Evolutionary conservation across 768 basidiomycete genomes (phyloP).

Genomic region (Rhizopogon vinicolor): DNA sequence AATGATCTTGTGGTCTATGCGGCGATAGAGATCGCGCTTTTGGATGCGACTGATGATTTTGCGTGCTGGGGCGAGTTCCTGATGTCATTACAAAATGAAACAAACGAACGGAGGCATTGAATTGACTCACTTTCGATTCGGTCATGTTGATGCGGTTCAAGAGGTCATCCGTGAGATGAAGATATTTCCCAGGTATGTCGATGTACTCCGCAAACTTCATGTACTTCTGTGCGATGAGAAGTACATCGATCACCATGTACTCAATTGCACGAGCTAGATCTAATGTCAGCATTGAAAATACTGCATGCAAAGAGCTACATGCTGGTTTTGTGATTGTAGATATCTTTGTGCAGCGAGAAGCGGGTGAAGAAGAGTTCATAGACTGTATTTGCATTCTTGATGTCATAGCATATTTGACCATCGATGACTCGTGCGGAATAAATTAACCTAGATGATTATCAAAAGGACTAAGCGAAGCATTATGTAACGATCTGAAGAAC

Average conservation of each 20-base stretch:
- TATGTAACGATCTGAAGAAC: not conserved
- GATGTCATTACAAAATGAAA: not conserved
- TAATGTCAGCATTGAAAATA: not conserved
- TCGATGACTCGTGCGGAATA: constrained; percentile 72
- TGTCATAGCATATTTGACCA: constrained; percentile 73
- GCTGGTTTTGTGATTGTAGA: constrained; percentile 83
- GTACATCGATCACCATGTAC: constrained; percentile 79
- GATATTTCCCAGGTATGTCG: constrained; percentile 51
- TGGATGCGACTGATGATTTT: constrained; percentile 59
- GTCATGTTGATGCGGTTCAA: constrained; percentile 55
- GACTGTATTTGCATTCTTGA: constrained; percentile 75
- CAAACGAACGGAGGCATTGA: not conserved
- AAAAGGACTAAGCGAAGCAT: not conserved
- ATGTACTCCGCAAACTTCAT: constrained; percentile 57
- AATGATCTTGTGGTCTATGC: constrained; percentile 62
- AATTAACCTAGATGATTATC: constrained; percentile 46
- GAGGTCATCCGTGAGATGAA: constrained; percentile 68
- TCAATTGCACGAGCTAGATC: constrained; percentile 70
- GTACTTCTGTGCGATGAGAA: constrained; percentile 62
- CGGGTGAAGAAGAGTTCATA: constrained; percentile 71
- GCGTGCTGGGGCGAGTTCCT: constrained; percentile 60
- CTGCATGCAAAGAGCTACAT: constrained; percentile 8
- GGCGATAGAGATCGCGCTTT: constrained; percentile 61
- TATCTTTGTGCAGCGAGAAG: constrained; percentile 75
- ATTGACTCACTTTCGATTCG: constrained; percentile 24